Evolutionary conservation across 768 basidiomycete species (phyloP), one percentile per base, ranked within the genome.

Genomic region (Nevesoporus exiguus): DNA sequence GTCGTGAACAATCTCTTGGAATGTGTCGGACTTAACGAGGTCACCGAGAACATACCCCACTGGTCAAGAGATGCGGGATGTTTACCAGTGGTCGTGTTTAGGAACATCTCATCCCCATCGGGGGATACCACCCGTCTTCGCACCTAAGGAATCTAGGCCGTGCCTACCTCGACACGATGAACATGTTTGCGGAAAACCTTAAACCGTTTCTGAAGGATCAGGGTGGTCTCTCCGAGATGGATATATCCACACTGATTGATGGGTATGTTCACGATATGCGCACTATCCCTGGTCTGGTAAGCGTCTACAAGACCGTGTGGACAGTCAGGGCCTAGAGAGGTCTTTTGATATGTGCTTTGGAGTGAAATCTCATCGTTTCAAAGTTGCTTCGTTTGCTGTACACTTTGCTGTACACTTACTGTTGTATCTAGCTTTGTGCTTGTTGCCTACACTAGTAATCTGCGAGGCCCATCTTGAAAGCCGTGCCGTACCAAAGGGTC

Each of bases 91-190:
- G 81, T 51, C 64, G 70, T 5, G 36, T 70, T 9, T 61, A 63
- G 29, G 51, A 57, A 3, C 64, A 72, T 55, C 58, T 69, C 64
- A 73, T 87, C 55, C 85, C 85, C 9, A 73, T 88, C 22, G 87
- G 86, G 5, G 67, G 70, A 9, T 85, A 82, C 84, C 73, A 69
- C 44, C 33, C 45, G 0, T 73, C 79, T 47, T 59, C 70, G 3
- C 60, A 46, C 27, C 54, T 73, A 61, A 66, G 57, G 56, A 37
- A 47, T 11, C 60, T 85, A 2, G 86, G 85, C 1, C 66, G 56
- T 29, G 67, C 59, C 1, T 77, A 77, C 59, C 72, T 77, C 27
- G 66, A 61, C 2, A 67, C 70, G 8, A 71, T 79, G 55, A 59
- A 64, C 29, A 62, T 69, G 22, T 83, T 80, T 44, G 75, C 79